phyloP scores from a whole-genome alignment of 305 asterid species.

The Fraxinus platypoda region DNA sequence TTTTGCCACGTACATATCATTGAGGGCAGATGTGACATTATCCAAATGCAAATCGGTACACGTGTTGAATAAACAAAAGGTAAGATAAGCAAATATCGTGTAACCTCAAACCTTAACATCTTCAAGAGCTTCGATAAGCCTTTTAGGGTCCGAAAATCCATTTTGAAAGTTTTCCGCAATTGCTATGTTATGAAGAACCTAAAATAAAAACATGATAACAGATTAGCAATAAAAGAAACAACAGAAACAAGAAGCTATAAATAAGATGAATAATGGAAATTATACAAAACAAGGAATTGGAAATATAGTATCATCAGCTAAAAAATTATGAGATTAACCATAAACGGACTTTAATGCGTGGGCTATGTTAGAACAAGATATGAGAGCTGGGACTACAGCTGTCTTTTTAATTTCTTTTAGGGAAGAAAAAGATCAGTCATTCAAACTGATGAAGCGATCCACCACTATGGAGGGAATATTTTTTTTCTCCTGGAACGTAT shows the following conservation, averaged over 20 bases:
- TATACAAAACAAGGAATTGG: not conserved
- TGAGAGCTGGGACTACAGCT: not conserved
- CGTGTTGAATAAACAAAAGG: not conserved
- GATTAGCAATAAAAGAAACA: conserved; percentile 10
- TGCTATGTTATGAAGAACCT: conserved; percentile 76
- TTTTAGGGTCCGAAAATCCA: conserved; percentile 73
- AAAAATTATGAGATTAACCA: not conserved
- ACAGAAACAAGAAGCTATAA: conserved; percentile 4
- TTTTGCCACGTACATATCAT: not conserved
- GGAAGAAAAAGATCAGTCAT: not conserved
- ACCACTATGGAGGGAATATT: not conserved
- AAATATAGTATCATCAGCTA: not conserved
- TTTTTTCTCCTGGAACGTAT: not conserved
- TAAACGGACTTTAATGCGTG: not conserved
- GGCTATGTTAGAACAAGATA: not conserved
- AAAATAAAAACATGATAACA: conserved; percentile 21
- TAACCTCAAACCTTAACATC: conserved; percentile 62
- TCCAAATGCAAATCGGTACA: not conserved
- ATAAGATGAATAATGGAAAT: not conserved
- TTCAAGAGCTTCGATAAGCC: conserved; percentile 64
- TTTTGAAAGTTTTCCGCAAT: conserved; percentile 64
- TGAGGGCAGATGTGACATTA: not conserved
- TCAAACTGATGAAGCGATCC: not conserved
- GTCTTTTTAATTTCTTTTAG: not conserved
- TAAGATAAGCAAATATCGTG: not conserved